Percentiles rank a stretch among this genome's conserved stretches.
These are phyloP conservation scores for Moesziomyces parantarcticus DNA, from an alignment of 1,284 basidiomycete genomes.

Conservation along the genomic window DNA sequence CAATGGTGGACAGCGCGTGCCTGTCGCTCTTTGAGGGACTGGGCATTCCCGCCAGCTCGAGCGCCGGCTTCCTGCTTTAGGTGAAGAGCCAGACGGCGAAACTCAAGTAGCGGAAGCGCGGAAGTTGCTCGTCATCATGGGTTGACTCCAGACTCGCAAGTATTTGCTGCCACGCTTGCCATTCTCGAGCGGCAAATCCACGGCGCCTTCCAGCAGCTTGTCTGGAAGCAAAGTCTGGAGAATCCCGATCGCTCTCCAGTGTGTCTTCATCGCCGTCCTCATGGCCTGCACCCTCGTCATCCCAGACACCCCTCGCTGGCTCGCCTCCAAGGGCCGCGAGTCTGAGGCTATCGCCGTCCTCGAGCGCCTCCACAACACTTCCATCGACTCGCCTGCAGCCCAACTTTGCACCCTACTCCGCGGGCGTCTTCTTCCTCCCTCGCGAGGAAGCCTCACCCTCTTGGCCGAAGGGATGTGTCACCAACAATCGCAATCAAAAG, in stretches of 20 bases:
- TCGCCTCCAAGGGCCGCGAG: constrained; percentile 73
- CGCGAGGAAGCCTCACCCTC: no score
- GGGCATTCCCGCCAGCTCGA: not conserved
- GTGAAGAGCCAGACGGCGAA: not conserved
- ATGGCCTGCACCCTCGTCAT: constrained; percentile 74
- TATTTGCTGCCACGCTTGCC: no score
- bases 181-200: no score
- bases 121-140: no score
- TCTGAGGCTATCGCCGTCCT: constrained; percentile 77
- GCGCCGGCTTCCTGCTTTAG: not conserved
- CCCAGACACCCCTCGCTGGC: constrained; percentile 79
- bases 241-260: constrained; percentile 78
- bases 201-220: constrained; percentile 70
- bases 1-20: not conserved
- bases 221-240: constrained; percentile 74
- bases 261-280: constrained; percentile 75
- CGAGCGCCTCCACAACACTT: constrained; percentile 74
- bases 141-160: no score
- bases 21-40: not conserved
- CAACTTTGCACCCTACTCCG: no score
- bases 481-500: no score
- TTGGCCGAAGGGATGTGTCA: no score
- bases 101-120: not conserved
- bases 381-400: constrained; percentile 72
- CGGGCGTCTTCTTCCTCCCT: no score